These are phyloP conservation scores for Ormosia semicastrata DNA, from an alignment of 306 rosid genomes.

Conservation along the genomic window DNA sequence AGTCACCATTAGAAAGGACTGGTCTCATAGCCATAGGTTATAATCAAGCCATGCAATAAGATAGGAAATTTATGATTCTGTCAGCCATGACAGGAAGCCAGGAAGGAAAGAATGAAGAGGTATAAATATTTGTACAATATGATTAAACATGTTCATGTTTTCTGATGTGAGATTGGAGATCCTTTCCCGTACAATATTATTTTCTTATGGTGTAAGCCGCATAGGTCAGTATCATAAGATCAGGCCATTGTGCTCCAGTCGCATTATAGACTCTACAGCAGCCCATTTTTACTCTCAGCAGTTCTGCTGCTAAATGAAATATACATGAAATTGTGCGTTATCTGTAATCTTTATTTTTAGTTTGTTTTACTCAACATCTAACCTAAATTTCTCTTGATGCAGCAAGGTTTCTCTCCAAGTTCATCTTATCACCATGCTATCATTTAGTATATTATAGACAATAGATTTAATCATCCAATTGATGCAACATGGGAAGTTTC, in stretches of 20 bases:
- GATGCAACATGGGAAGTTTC: background rate
- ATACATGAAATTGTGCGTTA: background rate
- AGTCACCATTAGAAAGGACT: background rate
- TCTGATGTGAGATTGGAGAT: background rate
- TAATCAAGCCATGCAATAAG: background rate
- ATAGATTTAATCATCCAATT: background rate
- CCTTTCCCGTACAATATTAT: background rate
- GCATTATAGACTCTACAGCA: background rate
- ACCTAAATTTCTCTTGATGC: slow-evolving; percentile 18
- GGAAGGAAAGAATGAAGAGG: background rate
- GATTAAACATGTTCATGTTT: background rate
- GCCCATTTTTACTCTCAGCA: background rate
- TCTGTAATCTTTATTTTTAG: background rate
- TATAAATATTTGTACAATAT: background rate
- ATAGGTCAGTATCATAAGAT: background rate
- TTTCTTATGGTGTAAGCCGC: background rate
- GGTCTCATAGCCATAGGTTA: background rate
- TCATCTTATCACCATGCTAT: background rate
- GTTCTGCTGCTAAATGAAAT: background rate
- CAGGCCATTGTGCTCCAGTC: background rate
- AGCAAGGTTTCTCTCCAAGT: background rate
- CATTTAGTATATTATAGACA: background rate
- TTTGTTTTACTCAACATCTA: background rate
- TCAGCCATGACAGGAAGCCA: background rate
- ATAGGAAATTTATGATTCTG: background rate